Evolutionary conservation across 2,329 filamentous ascomycete species (phyloP), one percentile per base, ranked within the genome.

Genomic region (Alternaria ventricosa): DNA sequence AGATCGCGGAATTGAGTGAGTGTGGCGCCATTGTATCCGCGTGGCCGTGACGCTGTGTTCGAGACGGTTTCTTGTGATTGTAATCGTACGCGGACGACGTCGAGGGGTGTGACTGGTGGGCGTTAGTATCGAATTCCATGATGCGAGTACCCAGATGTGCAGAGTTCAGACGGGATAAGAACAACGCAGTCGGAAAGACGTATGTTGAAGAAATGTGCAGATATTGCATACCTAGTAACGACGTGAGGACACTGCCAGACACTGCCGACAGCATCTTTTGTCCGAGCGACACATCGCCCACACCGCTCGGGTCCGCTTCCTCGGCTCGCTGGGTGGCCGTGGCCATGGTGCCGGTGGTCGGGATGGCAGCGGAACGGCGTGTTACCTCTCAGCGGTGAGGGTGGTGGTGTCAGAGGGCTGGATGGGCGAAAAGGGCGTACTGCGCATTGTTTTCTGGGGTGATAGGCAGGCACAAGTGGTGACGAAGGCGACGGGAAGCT

Each of bases 191-290:
- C 36, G 18, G 6, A 18, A 44, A n/a, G 18, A 30, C 6, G 22
- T 4, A 1, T 10, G 9, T 44, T 12, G n/a, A 6, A 36, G 20
- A 18, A 50, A 25, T 50, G 47, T 28, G 6, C 6, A 58, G 41
- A 53, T 15, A 28, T 12, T n/a, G 51, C 60, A 55, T 63, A 63
- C 60, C 60, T 45, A 98, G 87, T 25, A 98, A 81, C 20, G 94
- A 96, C 9, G 95, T 98, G 67, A 98, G 80, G 61, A 99, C 82
- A 81, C 94, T 98, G 63, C 96, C 96, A 58, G 91, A 91, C 69
- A 95, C 92, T 54, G 96, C 96, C 60, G 95, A 97, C 58, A 97
- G 80, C 96, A 99, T 99, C 84, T 95, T 96, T 83, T 98, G 95
- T 12, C 87, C 82, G 22, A 94, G 87, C 6, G 94, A 94, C 68